Base-by-base conservation (phyloP, 768 basidiomycete species). In the Trametes gibbosa region DNA sequence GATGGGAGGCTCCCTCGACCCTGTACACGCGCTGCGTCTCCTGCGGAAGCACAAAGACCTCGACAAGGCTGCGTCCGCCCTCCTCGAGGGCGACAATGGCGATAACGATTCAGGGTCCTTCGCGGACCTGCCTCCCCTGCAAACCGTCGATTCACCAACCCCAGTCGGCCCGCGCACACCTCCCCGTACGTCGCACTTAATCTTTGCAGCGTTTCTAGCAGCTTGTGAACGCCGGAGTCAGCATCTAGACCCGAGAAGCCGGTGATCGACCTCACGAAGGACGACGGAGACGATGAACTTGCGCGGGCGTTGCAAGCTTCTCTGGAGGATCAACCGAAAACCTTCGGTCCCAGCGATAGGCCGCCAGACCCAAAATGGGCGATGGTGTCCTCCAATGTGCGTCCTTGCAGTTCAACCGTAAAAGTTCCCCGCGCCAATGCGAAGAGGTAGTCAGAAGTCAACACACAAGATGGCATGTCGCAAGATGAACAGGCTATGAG, bases 311-410 rank as follows among this genome's bases (percentile, higher is more conserved):
- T 86, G 61, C 73, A 80, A 50, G 78, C 83, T 43, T 85, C 83
- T 8, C 73, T 86, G 68, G 77, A 77, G 50, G 73, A 75, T 49
- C 69, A 69, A 25, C 72, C 68, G 7, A 70, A 79, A 1, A 73
- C 76, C 41, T 84, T 89, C 70, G 78, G 82, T 0, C 84, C 86
- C 16, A 85, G 80, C 59, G 74, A 84, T 39, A 77, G 87, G 41
- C 79, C 84, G 3, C 78, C 87, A 1, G 78, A 89, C 68, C 81
- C 85, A 1, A 79, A 78, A 54, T 89, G 87, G 88, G 84, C 85
- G 49, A 70, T 89, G 68, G 87, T 89, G 8, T 82, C 83, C 19
- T 83, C 87, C 6, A 84, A 86, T 68, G 88, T 88, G 74, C 67
- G 69, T 69, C 42, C 12, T 50, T 29, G 5, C 24, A 16, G 23